Evolutionary conservation across 805 yeast genomes (phyloP), one percentile per base, ranked within the genome.

Genomic region (Lachancea lanzarotensis): DNA sequence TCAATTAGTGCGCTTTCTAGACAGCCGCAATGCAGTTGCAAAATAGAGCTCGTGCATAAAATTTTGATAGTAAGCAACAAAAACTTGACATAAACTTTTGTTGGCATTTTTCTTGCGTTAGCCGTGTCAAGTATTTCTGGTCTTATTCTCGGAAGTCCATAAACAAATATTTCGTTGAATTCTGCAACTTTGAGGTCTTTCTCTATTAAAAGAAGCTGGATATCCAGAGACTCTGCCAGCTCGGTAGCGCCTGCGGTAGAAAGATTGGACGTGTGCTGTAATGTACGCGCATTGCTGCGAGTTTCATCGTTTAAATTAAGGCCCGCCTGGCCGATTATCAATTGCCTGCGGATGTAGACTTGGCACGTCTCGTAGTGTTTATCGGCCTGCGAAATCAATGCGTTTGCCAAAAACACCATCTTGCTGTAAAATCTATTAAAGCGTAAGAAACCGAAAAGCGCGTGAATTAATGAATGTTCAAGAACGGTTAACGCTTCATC

Each of bases 1-100:
- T 76, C 75, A 3, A 56, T 49, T 3, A 68, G 54, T 6, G 68
- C 46, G 2, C 47, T 55, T 1, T 49, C 34, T 19, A 60, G 35
- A 29, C 57, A 47, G 12, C 53, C 45, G 1, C 41, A 37, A 8
- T 38, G 6, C 10, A 51, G 19, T 18, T 60, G 60, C 11, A 62
- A 37, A 18, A 38, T 40, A 1, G 65, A 57, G 9, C 61, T 53
- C 3, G 52, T 37, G 5, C 38, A 42, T 30, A 51, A 45, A 15
- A 60, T 37, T 2, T 49, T 44, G 3, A 61, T 51, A 43, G 61
- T 63, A 30, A 65, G 60, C n/a, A 62, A 34, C 20, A 65, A 34
- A n/a, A 60, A 42, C 37, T 51, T 52, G n/a, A 61, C 43, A 34
- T 62, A 63, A 8, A 43, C 43, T 1, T 52, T 40, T 2, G 50